These are phyloP conservation scores for Galium porrigens DNA, from an alignment of 305 asterid genomes.

Conservation along the genomic window DNA sequence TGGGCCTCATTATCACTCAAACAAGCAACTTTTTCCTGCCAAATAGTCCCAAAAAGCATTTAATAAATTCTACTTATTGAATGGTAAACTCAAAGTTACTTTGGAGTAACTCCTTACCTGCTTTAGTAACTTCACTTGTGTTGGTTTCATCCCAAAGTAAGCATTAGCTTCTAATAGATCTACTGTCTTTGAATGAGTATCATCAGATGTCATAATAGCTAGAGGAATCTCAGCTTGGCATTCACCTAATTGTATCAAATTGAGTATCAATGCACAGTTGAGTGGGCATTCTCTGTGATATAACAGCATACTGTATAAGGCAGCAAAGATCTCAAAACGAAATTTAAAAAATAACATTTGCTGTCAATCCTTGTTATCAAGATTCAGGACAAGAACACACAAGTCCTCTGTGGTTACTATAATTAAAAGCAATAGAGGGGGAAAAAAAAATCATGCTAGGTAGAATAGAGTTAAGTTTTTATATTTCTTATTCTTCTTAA, in stretches of 20 bases:
- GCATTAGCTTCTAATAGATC: constrained; percentile 58
- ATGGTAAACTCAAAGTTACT: constrained; percentile 2
- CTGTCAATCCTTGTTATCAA: neutral
- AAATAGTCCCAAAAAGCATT: constrained; percentile 16
- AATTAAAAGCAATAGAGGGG: too few relatives aligned
- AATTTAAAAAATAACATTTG: neutral
- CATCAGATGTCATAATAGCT: constrained; percentile 95
- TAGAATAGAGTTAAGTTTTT: neutral
- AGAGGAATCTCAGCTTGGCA: constrained; percentile 66
- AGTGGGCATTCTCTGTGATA: neutral
- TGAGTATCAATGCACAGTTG: neutral
- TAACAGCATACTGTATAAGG: neutral
- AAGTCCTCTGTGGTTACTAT: too few relatives aligned
- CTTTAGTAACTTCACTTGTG: constrained; percentile 73
- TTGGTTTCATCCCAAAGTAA: constrained; percentile 87
- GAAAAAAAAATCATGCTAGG: neutral
- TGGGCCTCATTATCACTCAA: constrained; percentile 89
- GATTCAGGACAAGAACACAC: neutral
- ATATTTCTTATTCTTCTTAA: too few relatives aligned
- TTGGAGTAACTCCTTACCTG: constrained; percentile 41
- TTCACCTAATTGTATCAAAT: constrained; percentile 32
- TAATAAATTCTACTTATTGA: constrained; percentile 6
- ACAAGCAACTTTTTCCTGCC: constrained; percentile 98
- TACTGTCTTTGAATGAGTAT: constrained; percentile 64
- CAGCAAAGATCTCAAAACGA: neutral